phyloP scores from a whole-genome alignment of 2,329 filamentous ascomycete species.

The Aspergillus sclerotialis region DNA sequence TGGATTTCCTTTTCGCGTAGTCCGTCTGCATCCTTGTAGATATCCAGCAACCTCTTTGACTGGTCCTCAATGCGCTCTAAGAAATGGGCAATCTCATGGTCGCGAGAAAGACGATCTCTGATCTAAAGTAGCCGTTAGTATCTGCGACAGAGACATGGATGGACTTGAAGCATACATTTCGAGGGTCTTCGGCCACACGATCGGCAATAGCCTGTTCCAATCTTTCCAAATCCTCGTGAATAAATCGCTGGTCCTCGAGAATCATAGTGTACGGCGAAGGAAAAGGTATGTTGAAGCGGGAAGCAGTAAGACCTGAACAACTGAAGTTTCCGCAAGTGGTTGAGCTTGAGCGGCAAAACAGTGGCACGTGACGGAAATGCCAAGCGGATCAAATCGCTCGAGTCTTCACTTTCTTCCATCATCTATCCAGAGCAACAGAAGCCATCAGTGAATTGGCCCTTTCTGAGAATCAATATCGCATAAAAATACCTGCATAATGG shows the following conservation, averaged over 20 bases:
- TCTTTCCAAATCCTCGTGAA: constrained; percentile 94
- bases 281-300: neutral
- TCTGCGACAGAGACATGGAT: too few relatives aligned
- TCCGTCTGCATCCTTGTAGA: constrained; percentile 75
- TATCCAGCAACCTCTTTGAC: constrained; percentile 68
- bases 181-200: constrained; percentile 79
- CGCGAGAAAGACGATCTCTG: constrained; percentile 78
- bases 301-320: too few relatives aligned
- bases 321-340: too few relatives aligned
- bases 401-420: constrained; percentile 3
- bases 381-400: constrained; percentile 20
- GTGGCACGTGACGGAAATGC: too few relatives aligned
- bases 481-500: too few relatives aligned
- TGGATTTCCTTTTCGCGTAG: constrained; percentile 72
- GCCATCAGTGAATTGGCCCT: constrained; percentile 6
- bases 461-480: too few relatives aligned
- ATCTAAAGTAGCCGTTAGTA: constrained; percentile 50
- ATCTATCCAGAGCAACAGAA: neutral
- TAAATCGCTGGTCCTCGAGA: constrained; percentile 84
- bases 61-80: constrained; percentile 82
- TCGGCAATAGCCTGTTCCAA: constrained; percentile 91
- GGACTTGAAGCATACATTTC: constrained; percentile 57
- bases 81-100: constrained; percentile 86
- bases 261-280: constrained; percentile 50
- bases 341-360: constrained; percentile 3